Conservation (phyloP, 2,329 filamentous ascomycete genomes). For the Chaetomium strumarium region DNA sequence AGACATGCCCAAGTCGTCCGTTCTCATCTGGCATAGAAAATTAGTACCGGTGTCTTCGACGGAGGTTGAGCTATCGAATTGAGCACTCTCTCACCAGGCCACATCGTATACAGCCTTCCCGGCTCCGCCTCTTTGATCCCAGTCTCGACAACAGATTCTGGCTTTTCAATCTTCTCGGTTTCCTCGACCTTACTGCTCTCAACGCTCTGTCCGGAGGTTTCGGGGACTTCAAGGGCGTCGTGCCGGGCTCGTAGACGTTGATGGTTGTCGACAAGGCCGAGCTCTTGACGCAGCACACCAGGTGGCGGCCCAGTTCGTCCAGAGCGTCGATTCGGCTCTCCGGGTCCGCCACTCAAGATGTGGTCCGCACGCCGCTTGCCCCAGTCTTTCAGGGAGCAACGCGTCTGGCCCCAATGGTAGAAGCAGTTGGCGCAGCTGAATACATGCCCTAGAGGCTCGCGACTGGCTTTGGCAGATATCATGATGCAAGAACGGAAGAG, state of each 20-base stretch:
- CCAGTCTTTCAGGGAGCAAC: slow-evolving; percentile 21
- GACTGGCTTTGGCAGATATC: slow-evolving; percentile 18
- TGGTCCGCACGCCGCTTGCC: slow-evolving; percentile 9
- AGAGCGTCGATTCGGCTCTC: too few relatives aligned
- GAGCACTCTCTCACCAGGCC: slow-evolving; percentile 15
- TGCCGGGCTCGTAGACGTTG: slow-evolving; percentile 86
- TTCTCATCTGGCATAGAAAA: slow-evolving; percentile 10
- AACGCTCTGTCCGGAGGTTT: not conserved
- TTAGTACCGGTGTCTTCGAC: not conserved
- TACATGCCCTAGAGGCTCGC: slow-evolving; percentile 10
- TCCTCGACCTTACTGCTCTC: not conserved
- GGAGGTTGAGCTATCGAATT: too few relatives aligned
- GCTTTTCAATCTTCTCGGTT: not conserved
- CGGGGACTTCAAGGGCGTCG: too few relatives aligned
- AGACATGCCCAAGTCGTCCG: slow-evolving; percentile 4
- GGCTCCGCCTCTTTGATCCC: slow-evolving; percentile 8
- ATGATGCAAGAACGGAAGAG: slow-evolving; percentile 30
- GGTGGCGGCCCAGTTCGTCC: slow-evolving; percentile 83
- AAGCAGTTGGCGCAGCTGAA: slow-evolving; percentile 29
- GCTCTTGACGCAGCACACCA: slow-evolving; percentile 95
- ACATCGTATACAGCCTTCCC: slow-evolving; percentile 20
- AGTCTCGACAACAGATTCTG: not conserved
- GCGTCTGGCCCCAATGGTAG: slow-evolving; percentile 24
- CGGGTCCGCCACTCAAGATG: slow-evolving; percentile 5
- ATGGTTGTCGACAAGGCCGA: slow-evolving; percentile 90